Evolutionary conservation across 2,329 filamentous ascomycete genomes (phyloP).

Genomic region (Scortechinia acanthostroma): DNA sequence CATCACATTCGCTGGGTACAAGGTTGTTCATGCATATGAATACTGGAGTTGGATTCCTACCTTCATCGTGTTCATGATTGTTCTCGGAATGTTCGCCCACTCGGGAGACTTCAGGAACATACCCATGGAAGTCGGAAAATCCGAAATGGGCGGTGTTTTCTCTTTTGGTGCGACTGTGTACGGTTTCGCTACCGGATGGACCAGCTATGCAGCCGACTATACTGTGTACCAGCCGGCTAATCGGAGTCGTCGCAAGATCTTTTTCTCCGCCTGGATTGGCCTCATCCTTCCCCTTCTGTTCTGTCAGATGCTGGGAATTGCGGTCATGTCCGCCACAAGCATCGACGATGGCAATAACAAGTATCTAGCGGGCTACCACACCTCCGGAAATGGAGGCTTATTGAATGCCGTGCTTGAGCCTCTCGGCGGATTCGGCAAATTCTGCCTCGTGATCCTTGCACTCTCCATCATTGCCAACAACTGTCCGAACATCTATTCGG

Average conservation of each 20-base stretch:
- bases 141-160: slow-evolving; percentile 54
- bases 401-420: slow-evolving; percentile 57
- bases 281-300: slow-evolving; percentile 68
- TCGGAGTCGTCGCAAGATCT: slow-evolving; percentile 54
- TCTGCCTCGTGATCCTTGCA: slow-evolving; percentile 62
- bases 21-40: slow-evolving; percentile 72
- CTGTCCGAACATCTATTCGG: slow-evolving; percentile 68
- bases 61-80: slow-evolving; percentile 67
- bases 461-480: slow-evolving; percentile 66
- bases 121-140: slow-evolving; percentile 48
- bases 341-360: slow-evolving; percentile 40
- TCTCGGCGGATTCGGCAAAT: slow-evolving; percentile 64
- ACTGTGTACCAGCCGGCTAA: slow-evolving; percentile 69
- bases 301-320: slow-evolving; percentile 67
- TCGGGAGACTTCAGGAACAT: slow-evolving; percentile 55
- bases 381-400: slow-evolving; percentile 58
- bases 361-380: slow-evolving; percentile 44
- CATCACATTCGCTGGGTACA: slow-evolving; percentile 70
- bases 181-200: slow-evolving; percentile 69
- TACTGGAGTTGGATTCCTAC: slow-evolving; percentile 70
- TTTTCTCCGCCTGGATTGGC: slow-evolving; percentile 62
- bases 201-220: slow-evolving; percentile 70
- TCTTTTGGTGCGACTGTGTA: slow-evolving; percentile 62
- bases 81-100: slow-evolving; percentile 61
- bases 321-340: slow-evolving; percentile 57